Conservation (phyloP, 2,329 filamentous ascomycete species). For the Gaeumannomyces sp. region DNA sequence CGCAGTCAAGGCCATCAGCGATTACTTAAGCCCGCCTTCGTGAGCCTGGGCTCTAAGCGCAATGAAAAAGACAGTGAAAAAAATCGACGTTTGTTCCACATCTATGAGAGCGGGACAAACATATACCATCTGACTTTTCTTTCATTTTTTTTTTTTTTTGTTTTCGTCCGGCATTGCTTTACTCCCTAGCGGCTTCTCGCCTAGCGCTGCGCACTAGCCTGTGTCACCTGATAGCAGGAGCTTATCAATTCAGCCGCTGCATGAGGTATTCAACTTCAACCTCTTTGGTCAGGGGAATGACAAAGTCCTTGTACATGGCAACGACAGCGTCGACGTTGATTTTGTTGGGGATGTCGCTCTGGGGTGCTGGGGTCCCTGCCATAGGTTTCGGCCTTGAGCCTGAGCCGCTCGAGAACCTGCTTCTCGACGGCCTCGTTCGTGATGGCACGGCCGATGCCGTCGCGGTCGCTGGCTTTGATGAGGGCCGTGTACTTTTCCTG, state of each 20-base stretch:
- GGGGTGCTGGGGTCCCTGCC: conserved; percentile 74
- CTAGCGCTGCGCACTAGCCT: background rate
- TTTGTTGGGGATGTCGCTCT: conserved; percentile 59
- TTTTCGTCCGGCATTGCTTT: background rate
- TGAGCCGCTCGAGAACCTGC: conserved; percentile 80
- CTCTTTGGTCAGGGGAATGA: conserved; percentile 96
- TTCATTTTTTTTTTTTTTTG: background rate
- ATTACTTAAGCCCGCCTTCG: conserved; percentile 58
- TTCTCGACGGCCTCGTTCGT: conserved; percentile 84
- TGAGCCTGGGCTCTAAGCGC: conserved; percentile 14
- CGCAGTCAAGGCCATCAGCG: conserved; percentile 68
- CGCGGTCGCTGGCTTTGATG: conserved; percentile 73
- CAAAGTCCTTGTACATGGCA: conserved; percentile 82
- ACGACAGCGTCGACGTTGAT: conserved; percentile 91
- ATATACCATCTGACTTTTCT: background rate
- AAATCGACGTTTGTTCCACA: conserved; percentile 2
- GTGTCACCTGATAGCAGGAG: background rate
- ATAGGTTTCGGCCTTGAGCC: conserved; percentile 87
- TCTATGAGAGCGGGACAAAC: background rate
- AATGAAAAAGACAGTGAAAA: conserved; percentile 18
- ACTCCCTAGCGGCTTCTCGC: background rate
- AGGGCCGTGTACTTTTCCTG: conserved; percentile 72
- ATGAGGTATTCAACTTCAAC: conserved; percentile 98
- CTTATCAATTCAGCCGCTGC: conserved; percentile 59
- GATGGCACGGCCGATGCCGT: conserved; percentile 82